These are phyloP conservation scores for Nicotiana rustica DNA, from an alignment of 305 asterid genomes.

Conservation along the genomic window DNA sequence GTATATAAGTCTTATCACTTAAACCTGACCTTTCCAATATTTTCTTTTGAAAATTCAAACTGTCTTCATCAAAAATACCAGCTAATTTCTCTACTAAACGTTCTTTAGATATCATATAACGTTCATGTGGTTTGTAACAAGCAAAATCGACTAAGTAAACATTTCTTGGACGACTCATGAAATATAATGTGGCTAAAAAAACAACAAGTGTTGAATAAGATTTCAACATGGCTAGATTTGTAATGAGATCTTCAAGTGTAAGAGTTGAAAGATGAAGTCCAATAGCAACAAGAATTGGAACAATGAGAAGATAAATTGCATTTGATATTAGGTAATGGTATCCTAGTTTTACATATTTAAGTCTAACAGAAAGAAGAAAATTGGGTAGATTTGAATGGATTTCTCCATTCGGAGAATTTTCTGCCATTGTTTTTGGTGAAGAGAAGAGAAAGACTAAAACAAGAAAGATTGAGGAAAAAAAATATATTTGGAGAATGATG, in stretches of 20 bases:
- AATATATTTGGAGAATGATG: neutral
- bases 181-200: constrained; percentile 31
- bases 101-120: constrained; percentile 27
- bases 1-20: constrained; percentile 35
- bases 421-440: constrained; percentile 9
- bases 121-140: constrained; percentile 35
- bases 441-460: neutral
- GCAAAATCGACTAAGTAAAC: constrained; percentile 36
- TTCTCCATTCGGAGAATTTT: constrained; percentile 23
- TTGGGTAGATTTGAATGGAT: constrained; percentile 31
- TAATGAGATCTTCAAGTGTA: constrained; percentile 32
- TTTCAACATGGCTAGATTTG: constrained; percentile 32
- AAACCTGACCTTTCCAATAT: constrained; percentile 35
- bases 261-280: constrained; percentile 36
- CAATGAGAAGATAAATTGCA: constrained; percentile 32
- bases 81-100: neutral
- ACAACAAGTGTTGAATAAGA: constrained; percentile 36
- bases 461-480: neutral
- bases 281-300: constrained; percentile 32
- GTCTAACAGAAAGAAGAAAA: constrained; percentile 37
- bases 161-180: constrained; percentile 36
- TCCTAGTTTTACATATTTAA: constrained; percentile 42
- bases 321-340: constrained; percentile 39
- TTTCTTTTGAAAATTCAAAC: constrained; percentile 34
- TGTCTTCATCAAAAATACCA: constrained; percentile 14